Conservation (phyloP, 2,329 filamentous ascomycete species). For the Colletotrichum viniferum region DNA sequence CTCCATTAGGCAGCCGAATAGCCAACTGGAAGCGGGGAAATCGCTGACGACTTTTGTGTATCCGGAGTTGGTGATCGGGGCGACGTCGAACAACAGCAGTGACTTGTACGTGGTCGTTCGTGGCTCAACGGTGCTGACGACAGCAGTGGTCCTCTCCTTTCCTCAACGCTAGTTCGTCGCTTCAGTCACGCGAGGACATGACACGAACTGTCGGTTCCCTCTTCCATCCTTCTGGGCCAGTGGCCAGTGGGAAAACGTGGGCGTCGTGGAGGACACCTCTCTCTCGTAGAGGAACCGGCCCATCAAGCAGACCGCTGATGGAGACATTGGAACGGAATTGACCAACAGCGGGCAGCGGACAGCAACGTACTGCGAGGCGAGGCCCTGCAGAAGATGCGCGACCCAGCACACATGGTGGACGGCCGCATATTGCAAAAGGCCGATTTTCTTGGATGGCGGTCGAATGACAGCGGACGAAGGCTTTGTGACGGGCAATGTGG, state of each 20-base stretch:
- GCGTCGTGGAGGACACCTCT: background rate
- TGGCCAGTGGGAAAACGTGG: background rate
- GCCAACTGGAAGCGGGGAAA: background rate
- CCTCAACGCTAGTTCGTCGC: background rate
- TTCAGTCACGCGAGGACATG: background rate
- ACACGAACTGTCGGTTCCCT: background rate
- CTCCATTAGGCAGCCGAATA: background rate
- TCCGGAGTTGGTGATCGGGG: background rate
- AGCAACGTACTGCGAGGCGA: background rate
- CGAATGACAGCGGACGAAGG: constrained; percentile 2
- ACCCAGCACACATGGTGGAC: background rate
- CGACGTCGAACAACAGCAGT: background rate
- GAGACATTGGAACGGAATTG: constrained; percentile 6
- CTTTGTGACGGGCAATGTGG: constrained; percentile 4
- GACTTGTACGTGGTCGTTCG: background rate
- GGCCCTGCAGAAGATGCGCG: constrained; percentile 2
- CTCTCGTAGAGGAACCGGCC: background rate
- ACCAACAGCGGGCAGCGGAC: constrained; percentile 1
- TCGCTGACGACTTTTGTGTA: background rate
- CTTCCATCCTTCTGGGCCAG: background rate
- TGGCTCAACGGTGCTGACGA: background rate
- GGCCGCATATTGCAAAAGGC: constrained; percentile 8
- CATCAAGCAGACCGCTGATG: background rate
- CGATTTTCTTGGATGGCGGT: background rate
- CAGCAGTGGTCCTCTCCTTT: background rate